Evolutionary conservation across 306 rosid genomes (phyloP), one percentile per base, ranked within the genome.

Genomic region (Carpinus viminea): DNA sequence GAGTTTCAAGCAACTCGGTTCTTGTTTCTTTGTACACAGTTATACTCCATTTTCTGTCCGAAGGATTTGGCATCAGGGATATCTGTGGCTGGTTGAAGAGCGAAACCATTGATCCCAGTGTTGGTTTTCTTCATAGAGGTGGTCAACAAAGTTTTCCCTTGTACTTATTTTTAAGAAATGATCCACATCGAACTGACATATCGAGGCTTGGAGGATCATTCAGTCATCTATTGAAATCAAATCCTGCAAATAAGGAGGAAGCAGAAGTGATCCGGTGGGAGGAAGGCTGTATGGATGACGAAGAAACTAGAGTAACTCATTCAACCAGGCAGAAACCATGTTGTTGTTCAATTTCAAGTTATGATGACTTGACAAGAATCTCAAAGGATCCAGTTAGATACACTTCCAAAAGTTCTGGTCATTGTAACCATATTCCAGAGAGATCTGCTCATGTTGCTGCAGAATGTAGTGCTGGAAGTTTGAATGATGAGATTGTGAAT

Each of bases 41-140:
- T 59, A 75, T 95, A 71, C 99, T 95, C 65, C 94, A 91, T 81
- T 93, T 95, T 86, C 83, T 95, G 77, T 95, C 99, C 8, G 99
- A 95, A 89, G 99, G 99, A 68, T 95, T 90, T 88, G 96, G 89
- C 53, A 77, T 85, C 87, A 93, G 90, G 68, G 90, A 87, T 65
- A 81, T 87, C 55, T 91, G 94, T 71, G 85, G 88, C 85, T 90
- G 96, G 99, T 87, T 90, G 83, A 95, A 87, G 86, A 83, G 92
- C 82, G 89, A 87, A 83, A 74, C 76, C 21, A 77, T 79, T 83
- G 85, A 86, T 43, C 74, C 85, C 53, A 90, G 90, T 84, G 85
- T 86, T 85, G 99, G 98, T 81, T 95, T 95, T 87, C 96, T 95
- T 86, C 99, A 93, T 83, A 93, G 93, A 84, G 98, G 99, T 50